These are phyloP conservation scores for Sporothrix dimorphospora DNA, from an alignment of 2,329 filamentous ascomycete species.

Conservation along the genomic window DNA sequence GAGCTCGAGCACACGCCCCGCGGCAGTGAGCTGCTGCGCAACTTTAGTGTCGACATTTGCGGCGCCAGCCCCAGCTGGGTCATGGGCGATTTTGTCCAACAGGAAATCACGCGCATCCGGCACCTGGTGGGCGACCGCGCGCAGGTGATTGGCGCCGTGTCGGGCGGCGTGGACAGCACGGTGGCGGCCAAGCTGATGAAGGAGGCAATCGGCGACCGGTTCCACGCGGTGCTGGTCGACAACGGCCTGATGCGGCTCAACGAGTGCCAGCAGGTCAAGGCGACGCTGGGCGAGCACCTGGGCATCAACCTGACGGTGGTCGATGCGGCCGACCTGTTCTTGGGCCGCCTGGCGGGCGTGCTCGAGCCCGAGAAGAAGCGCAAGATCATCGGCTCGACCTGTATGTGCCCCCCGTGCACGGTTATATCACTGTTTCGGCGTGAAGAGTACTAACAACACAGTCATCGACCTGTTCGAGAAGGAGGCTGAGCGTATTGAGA, in stretches of 20 bases:
- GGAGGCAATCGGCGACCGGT: constrained; percentile 81
- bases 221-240: constrained; percentile 71
- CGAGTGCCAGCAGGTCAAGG: constrained; percentile 80
- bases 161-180: constrained; percentile 84
- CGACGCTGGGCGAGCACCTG: constrained; percentile 75
- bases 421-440: background rate
- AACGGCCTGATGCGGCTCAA: constrained; percentile 79
- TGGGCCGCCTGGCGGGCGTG: constrained; percentile 75
- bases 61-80: constrained; percentile 76
- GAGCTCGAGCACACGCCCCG: constrained; percentile 68
- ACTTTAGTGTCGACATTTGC: constrained; percentile 86
- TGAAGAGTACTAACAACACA: background rate
- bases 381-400: constrained; percentile 82
- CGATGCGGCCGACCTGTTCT: constrained; percentile 76
- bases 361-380: constrained; percentile 70
- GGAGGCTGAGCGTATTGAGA: constrained; percentile 70
- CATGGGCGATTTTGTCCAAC: constrained; percentile 80
- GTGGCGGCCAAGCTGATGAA: constrained; percentile 77
- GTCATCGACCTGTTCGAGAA: constrained; percentile 71
- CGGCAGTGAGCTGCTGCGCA: constrained; percentile 72
- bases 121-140: constrained; percentile 78
- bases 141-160: constrained; percentile 65
- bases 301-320: constrained; percentile 90
- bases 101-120: constrained; percentile 80
- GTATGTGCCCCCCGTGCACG: background rate